Evolutionary conservation across 345 rosid species (phyloP).

Genomic region (Hypericum perforatum): DNA sequence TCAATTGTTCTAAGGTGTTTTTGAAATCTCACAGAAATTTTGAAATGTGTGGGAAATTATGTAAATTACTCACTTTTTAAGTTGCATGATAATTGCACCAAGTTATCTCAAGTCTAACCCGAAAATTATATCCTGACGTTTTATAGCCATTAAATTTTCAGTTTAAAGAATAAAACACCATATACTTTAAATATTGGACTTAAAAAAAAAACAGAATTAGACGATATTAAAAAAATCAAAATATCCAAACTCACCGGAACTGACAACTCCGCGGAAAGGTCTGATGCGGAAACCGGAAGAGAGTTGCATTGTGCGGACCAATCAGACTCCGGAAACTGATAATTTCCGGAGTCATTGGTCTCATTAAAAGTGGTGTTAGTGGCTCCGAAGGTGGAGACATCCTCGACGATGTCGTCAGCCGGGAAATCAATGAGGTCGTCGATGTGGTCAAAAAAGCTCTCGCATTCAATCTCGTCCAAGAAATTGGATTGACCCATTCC

Average conservation of each 20-base stretch:
- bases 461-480: constrained; percentile 81
- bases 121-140: no score
- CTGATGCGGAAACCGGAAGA: constrained; percentile 43
- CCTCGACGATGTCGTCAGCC: constrained; percentile 49
- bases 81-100: no score
- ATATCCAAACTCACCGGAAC: constrained; percentile 63
- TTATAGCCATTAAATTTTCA: no score
- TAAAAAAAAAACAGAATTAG: no score
- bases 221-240: not conserved
- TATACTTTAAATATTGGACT: no score
- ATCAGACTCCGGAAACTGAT: constrained; percentile 38
- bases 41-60: no score
- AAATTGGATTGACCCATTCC: constrained; percentile 16
- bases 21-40: no score
- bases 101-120: no score
- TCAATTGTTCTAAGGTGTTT: no score
- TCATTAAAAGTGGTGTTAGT: constrained; percentile 2
- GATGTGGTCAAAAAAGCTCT: constrained; percentile 88
- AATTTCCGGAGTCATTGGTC: constrained; percentile 1
- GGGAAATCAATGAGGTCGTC: constrained; percentile 87
- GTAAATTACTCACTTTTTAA: no score
- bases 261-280: constrained; percentile 70
- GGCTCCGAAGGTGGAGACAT: constrained; percentile 21
- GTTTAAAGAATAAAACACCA: no score
- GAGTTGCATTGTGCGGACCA: constrained; percentile 67